A percentile compares a stretch with the other conserved stretches of the same genome.
phyloP scores from a whole-genome alignment of 306 rosid species.

The Prunus mongolica region DNA sequence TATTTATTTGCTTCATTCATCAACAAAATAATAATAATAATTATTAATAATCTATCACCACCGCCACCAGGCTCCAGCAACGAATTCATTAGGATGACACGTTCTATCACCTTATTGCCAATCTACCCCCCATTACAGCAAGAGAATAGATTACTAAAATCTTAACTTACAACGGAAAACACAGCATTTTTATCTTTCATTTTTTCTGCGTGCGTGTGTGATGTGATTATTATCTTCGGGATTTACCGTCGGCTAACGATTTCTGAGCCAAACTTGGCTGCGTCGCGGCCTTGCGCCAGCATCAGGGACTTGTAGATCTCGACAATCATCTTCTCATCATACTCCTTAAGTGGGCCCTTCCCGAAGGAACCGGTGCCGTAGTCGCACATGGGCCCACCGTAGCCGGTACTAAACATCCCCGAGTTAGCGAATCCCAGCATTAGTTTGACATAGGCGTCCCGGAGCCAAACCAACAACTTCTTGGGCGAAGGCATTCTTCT shows the following conservation, averaged over 20 bases:
- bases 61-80: not conserved
- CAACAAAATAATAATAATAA: too few relatives aligned
- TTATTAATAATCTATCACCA: too few relatives aligned
- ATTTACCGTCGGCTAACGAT: conserved; percentile 22
- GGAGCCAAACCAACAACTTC: conserved; percentile 58
- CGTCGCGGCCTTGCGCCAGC: conserved; percentile 37
- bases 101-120: not conserved
- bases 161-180: not conserved
- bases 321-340: conserved; percentile 64
- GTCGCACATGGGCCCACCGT: conserved; percentile 23
- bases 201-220: not conserved
- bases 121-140: not conserved
- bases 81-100: not conserved
- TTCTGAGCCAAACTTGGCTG: conserved; percentile 19
- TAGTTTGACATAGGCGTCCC: conserved; percentile 66
- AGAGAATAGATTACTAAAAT: not conserved
- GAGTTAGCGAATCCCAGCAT: conserved; percentile 73
- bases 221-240: not conserved
- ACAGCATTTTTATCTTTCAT: not conserved
- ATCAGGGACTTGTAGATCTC: conserved; percentile 60
- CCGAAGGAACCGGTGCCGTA: conserved; percentile 19
- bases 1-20: too few relatives aligned
- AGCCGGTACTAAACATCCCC: conserved; percentile 33
- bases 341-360: conserved; percentile 53
- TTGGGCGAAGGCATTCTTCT: conserved; percentile 48